Evolutionary conservation across 352 stramenopile genomes (phyloP).

Genomic region (Pelagophyceae sp.): DNA sequence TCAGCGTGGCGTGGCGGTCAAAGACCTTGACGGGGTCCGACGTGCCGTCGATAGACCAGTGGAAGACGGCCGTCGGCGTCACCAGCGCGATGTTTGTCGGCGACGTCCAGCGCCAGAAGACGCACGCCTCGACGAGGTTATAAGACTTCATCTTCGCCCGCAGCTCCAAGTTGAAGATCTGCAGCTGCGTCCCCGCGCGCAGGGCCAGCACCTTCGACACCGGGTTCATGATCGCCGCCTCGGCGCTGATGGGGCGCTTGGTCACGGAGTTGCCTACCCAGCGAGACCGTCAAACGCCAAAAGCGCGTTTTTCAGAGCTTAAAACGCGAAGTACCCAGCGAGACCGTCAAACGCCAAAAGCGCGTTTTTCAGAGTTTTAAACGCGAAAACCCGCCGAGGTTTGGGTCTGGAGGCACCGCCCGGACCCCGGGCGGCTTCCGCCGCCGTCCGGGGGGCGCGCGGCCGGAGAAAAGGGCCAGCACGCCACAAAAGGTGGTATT

Average conservation of each 20-base stretch:
- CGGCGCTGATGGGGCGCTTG: conserved; percentile 90
- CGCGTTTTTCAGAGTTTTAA: no score
- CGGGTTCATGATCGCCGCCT: conserved; percentile 99
- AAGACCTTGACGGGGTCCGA: conserved; percentile 89
- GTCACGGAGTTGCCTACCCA: conserved; percentile 66
- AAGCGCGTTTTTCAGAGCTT: no score
- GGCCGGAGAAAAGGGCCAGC: no score
- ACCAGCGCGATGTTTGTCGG: conserved; percentile 93
- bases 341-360: no score
- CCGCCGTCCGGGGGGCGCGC: no score
- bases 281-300: no score
- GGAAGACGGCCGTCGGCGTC: conserved; percentile 88
- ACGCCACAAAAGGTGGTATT: no score
- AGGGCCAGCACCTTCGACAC: conserved; percentile 77
- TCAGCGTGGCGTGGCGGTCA: conserved; percentile 87
- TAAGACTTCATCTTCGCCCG: conserved; percentile 94
- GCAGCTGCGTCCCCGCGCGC: conserved; percentile 70
- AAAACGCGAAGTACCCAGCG: no score
- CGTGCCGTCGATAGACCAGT: conserved; percentile 87
- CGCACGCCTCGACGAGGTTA: conserved; percentile 63
- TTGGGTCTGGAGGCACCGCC: no score
- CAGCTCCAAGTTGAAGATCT: conserved; percentile 99
- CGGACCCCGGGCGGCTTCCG: no score
- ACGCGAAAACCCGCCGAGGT: no score
- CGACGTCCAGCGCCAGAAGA: conserved; percentile 98